These are phyloP conservation scores for Gossypium mustelinum DNA, from an alignment of 345 rosid genomes.

Conservation along the genomic window DNA sequence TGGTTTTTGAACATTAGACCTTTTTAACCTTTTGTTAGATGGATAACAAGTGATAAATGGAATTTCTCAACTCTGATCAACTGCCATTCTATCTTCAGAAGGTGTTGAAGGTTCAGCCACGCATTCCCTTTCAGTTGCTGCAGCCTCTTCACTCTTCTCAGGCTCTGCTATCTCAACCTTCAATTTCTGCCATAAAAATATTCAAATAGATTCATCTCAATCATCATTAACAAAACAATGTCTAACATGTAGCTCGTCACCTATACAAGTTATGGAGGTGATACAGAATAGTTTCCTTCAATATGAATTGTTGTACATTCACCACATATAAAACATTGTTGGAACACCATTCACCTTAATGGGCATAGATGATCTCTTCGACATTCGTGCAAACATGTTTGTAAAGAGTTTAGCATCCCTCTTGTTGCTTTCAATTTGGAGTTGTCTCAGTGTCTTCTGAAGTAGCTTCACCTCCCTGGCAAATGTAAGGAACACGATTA, in stretches of 20 bases:
- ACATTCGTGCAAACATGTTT: conserved; percentile 43
- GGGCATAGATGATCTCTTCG: conserved; percentile 5
- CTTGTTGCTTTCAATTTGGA: conserved; percentile 44
- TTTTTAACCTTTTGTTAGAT: neutral
- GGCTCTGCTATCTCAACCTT: conserved; percentile 33
- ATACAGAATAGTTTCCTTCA: neutral
- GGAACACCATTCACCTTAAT: conserved; percentile 1
- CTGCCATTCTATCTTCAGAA: conserved; percentile 18
- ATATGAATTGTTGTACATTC: neutral
- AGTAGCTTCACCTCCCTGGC: conserved; percentile 50
- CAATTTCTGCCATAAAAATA: conserved; percentile 31
- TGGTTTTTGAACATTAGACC: neutral
- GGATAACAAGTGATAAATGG: neutral
- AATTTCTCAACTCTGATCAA: conserved; percentile 8
- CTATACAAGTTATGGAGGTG: neutral
- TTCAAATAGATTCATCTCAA: neutral
- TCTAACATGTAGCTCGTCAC: neutral
- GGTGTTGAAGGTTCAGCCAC: conserved; percentile 22
- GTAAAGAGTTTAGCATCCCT: conserved; percentile 48
- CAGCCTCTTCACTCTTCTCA: conserved; percentile 22
- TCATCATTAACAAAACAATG: neutral
- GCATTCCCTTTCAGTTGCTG: conserved; percentile 27
- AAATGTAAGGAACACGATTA: neutral
- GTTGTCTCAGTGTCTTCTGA: conserved; percentile 41
- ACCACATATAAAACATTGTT: neutral